Base-by-base conservation (phyloP, 176 grass and related monocot genomes). In the Oryza nivara region DNA sequence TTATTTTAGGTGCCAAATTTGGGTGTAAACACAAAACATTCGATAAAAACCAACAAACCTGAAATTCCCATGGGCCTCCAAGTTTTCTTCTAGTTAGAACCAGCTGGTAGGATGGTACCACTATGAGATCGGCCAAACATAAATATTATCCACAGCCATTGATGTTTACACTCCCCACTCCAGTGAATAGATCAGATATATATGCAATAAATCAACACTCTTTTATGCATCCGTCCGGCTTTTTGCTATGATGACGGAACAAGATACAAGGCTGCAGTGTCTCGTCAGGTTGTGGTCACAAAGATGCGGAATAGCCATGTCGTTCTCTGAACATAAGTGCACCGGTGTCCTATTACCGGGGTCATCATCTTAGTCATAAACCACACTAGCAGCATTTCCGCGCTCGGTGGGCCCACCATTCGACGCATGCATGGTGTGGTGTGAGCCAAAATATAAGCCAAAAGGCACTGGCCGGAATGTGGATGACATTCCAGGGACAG, bases 401-500 rank as follows among this genome's bases (percentile, higher is more conserved):
- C 30, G 28, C 36, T 9, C 36, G 40, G 26, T 28, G 68, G 46
- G 16, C 74, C 78, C 88, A 64, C 48, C 74, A 74, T 30, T 45
- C 15, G 83, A 72, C 72, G 19, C 43, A 38, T 56, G 32, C 25
- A 86, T 51, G 40, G 44, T 43, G 54, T 34, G 56, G 34, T 56
- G 0, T 11, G 13, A 19, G 78, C 30, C 6, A 65, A 71, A 52
- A 65, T 13, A 30, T 16, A 19, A n/a, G 10, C 35, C 44, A 67
- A 54, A 73, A 56, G 45, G 3, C 11, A 54, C 78, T 51, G 3
- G 32, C 9, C 13, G 13, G 43, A 38, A 56, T 46, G 47, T n/a
- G 48, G 74, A 64, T 65, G 76, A 70, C 69, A 86, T 71, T 11
- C 7, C 45, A 52, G 32, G 19, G 88, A 75, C n/a, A 74, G 58